Percentiles rank a stretch among this genome's conserved stretches.
Conservation (phyloP, 805 yeast genomes). For the Zygoascus bituminiphila region DNA sequence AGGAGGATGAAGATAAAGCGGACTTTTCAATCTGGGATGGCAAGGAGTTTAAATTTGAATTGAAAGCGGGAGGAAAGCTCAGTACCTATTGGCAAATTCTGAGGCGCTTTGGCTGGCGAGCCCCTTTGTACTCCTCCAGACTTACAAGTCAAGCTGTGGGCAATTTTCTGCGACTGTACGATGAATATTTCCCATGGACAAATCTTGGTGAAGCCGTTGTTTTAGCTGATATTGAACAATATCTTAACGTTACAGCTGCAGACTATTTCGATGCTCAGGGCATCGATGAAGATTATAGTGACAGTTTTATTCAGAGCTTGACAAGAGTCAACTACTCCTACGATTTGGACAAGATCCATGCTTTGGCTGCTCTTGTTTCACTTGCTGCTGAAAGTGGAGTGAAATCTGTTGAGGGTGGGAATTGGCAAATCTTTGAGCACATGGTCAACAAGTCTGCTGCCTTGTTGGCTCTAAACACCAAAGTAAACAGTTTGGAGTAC, state of each 20-base stretch:
- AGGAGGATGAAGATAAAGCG: background rate
- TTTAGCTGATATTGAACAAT: slow-evolving; percentile 23
- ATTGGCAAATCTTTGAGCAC: slow-evolving; percentile 35
- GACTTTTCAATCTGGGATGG: slow-evolving; percentile 3
- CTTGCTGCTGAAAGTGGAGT: slow-evolving; percentile 32
- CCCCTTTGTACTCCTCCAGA: slow-evolving; percentile 22
- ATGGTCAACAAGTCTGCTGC: slow-evolving; percentile 34
- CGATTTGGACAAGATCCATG: slow-evolving; percentile 36
- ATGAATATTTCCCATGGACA: slow-evolving; percentile 30
- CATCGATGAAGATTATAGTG: slow-evolving; percentile 23
- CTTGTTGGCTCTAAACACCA: slow-evolving; percentile 22
- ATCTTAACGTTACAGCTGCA: slow-evolving; percentile 22
- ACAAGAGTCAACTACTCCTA: slow-evolving; percentile 41
- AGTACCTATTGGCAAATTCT: slow-evolving; percentile 7
- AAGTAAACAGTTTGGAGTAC: slow-evolving; percentile 23
- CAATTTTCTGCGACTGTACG: slow-evolving; percentile 29
- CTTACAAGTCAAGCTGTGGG: slow-evolving; percentile 19
- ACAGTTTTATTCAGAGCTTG: slow-evolving; percentile 33
- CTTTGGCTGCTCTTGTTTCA: slow-evolving; percentile 35
- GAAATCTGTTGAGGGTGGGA: slow-evolving; percentile 36
- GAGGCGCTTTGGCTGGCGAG: slow-evolving; percentile 13
- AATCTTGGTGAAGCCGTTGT: slow-evolving; percentile 20
- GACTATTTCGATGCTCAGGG: slow-evolving; percentile 21
- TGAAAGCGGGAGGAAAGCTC: background rate
- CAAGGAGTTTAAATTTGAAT: background rate